Evolutionary conservation across 2,329 filamentous ascomycete species (phyloP), one percentile per base, ranked within the genome.

Genomic region (Raffaelea deltoideospora): DNA sequence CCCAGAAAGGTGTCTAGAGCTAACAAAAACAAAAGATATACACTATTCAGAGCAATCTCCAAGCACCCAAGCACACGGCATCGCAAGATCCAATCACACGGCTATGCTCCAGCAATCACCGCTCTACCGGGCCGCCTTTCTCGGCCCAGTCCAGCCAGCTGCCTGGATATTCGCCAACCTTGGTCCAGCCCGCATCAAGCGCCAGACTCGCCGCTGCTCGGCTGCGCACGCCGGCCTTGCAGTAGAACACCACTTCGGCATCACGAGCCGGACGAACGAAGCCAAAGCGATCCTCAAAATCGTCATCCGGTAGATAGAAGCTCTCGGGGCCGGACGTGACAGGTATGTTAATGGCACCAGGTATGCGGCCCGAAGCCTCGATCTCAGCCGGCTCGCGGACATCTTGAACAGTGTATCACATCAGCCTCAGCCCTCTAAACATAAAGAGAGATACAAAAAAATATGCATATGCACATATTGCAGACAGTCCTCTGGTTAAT

Each of bases 201-300:
- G 90, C 90, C 54, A 95, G 57, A 45, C 70, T 67, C 7, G 86
- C 86, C 7, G 87, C 87, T 1, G 81, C 72, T 32, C 67, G 64
- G 47, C 83, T 85, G 52, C 90, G 67, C 44, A 96, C 83, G 3
- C 90, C 90, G 0, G 87, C 78, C 61, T 85, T 92, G 61, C 90
- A 98, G 57, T 94, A 96, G 50, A 96, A 90, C 4, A 96, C 67
- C 13, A 94, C 55, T 45, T 72, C 64, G 23, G 57, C 54, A 31
- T 72, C 64, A 41, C 61, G 62, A 3, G 50, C 48, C 0, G 67
- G 87, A 42, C 83, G 80, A 41, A 67, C 60, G 51, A 81, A 93
- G 4, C 85, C 87, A 56, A 85, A 87, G 14, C 78, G 63, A 41
- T 85, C 82, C 52, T 81, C 71, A 52, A 96, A 96, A 44, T 94